These are phyloP conservation scores for Candida pseudocylindracea DNA, from an alignment of 1,139 yeast genomes.

Conservation along the genomic window DNA sequence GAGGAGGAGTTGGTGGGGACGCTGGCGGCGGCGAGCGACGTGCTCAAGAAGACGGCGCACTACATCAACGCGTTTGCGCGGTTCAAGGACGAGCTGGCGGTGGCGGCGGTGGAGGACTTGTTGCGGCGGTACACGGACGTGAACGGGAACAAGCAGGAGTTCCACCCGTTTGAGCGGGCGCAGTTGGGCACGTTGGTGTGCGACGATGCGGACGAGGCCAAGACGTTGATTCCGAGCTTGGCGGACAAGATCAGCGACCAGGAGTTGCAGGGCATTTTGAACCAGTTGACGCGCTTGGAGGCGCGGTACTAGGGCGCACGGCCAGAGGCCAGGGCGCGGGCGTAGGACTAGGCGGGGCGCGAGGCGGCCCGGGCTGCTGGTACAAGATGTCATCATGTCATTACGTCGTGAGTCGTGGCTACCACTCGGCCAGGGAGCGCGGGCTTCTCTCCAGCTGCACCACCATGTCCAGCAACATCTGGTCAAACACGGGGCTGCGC, in stretches of 20 bases:
- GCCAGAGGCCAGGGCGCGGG: no score
- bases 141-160: conserved; percentile 28
- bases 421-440: background rate
- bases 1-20: conserved; percentile 53
- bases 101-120: conserved; percentile 79
- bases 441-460: conserved; percentile 1
- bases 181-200: conserved; percentile 87
- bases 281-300: conserved; percentile 25
- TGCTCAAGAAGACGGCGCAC: conserved; percentile 79
- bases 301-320: no score
- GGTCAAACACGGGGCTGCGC: no score
- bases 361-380: conserved; percentile 1
- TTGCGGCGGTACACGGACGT: conserved; percentile 26
- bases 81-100: conserved; percentile 80
- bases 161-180: conserved; percentile 93
- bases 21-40: conserved; percentile 23
- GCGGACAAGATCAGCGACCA: conserved; percentile 63
- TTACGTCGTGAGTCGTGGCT: conserved; percentile 7
- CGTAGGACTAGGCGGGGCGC: no score
- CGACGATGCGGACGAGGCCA: conserved; percentile 96
- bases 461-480: no score
- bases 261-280: conserved; percentile 68
- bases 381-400: conserved; percentile 1
- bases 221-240: conserved; percentile 78
- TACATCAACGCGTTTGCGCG: conserved; percentile 72